Percentiles rank a stretch among this genome's conserved stretches.
Evolutionary conservation across 2,329 filamentous ascomycete genomes (phyloP).

Genomic region (Fusarium hainanense): DNA sequence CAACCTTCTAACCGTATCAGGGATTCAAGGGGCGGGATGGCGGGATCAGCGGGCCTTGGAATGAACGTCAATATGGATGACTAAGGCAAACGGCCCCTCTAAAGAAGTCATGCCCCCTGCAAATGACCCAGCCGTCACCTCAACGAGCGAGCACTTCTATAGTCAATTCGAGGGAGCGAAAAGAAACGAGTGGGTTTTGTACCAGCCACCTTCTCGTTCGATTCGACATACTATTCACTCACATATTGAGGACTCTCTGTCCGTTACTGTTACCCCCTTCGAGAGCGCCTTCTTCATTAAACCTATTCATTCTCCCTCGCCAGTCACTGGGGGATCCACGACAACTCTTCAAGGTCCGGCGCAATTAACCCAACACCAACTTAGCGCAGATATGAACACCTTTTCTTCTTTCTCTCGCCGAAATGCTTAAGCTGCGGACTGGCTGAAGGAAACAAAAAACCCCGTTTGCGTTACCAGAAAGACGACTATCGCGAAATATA

Average conservation of each 20-base stretch:
- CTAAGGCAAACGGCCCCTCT: constrained; percentile 20
- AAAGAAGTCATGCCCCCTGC: constrained; percentile 16
- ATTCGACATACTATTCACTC: constrained; percentile 13
- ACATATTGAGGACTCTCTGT: constrained; percentile 10
- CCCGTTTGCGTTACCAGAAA: constrained; percentile 24
- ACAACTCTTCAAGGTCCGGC: constrained; percentile 8
- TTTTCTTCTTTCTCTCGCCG: constrained; percentile 28
- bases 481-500: neutral
- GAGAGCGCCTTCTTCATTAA: neutral
- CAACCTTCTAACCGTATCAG: neutral
- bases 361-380: constrained; percentile 17
- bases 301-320: constrained; percentile 21
- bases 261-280: neutral
- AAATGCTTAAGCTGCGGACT: constrained; percentile 40
- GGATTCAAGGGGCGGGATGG: constrained; percentile 2
- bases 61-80: constrained; percentile 36
- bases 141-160: constrained; percentile 13
- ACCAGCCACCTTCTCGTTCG: constrained; percentile 33
- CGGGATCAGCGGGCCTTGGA: constrained; percentile 34
- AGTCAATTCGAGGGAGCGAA: constrained; percentile 20
- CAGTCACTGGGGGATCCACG: constrained; percentile 24
- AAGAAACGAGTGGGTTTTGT: constrained; percentile 19
- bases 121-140: constrained; percentile 4
- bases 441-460: constrained; percentile 1
- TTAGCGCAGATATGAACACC: constrained; percentile 40